These are phyloP conservation scores for Sporisorium sorghi DNA, from an alignment of 1,284 basidiomycete species.

Conservation along the genomic window DNA sequence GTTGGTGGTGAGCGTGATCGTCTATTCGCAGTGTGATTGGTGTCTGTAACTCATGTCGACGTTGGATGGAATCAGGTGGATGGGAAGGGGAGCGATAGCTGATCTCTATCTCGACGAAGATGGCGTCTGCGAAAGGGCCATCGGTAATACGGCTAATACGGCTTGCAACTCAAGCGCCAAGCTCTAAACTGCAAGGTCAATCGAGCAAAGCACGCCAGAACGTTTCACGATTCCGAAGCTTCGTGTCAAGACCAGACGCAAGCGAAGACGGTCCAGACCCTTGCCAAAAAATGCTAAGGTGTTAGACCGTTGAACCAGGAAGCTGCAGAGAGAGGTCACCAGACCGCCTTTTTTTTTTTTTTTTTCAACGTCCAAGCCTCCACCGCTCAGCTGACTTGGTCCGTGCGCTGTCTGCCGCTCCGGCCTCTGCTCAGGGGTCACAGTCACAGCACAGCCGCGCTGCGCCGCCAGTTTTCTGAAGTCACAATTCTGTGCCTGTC, in stretches of 20 bases:
- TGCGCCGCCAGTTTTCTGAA: background rate
- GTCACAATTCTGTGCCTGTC: background rate
- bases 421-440: constrained; percentile 3
- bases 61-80: no score
- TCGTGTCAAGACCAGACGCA: no score
- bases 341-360: no score
- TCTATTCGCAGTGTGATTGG: background rate
- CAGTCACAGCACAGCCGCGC: constrained; percentile 6
- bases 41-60: background rate
- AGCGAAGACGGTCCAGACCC: constrained; percentile 3
- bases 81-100: background rate
- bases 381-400: constrained; percentile 3
- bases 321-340: background rate
- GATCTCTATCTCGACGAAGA: background rate
- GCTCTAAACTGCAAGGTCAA: constrained; percentile 3
- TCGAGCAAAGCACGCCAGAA: background rate
- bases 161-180: constrained; percentile 4
- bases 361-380: constrained; percentile 4
- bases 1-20: background rate
- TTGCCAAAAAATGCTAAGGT: background rate
- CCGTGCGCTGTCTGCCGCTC: constrained; percentile 2
- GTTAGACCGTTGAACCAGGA: background rate
- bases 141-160: no score
- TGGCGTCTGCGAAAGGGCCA: background rate
- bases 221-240: background rate